phyloP scores from a whole-genome alignment of 805 yeast genomes.

The Cyberlindnera galapagoensis region DNA sequence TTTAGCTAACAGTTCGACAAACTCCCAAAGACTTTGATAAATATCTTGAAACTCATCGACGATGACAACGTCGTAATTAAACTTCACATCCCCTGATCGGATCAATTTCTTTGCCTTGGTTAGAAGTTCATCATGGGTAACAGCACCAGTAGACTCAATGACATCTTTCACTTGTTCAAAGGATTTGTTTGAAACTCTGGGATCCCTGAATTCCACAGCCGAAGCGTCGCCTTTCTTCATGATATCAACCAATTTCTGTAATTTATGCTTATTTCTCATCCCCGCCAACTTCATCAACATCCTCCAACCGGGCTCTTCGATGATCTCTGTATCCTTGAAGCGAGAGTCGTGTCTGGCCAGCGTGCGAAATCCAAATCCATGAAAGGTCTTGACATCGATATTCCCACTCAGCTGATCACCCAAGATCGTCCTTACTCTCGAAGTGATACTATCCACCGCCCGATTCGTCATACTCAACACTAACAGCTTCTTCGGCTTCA shows the following conservation, averaged over 20 bases:
- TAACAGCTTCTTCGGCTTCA: slow-evolving; percentile 48
- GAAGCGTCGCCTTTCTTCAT: background rate
- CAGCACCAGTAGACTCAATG: slow-evolving; percentile 10
- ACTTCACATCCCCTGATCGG: slow-evolving; percentile 17
- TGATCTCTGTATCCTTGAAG: slow-evolving; percentile 28
- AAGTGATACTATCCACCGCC: slow-evolving; percentile 45
- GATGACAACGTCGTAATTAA: slow-evolving; percentile 35
- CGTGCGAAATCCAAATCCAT: slow-evolving; percentile 49
- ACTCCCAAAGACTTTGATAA: slow-evolving; percentile 40
- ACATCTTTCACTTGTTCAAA: slow-evolving; percentile 6
- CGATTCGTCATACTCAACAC: slow-evolving; percentile 65
- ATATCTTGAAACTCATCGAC: slow-evolving; percentile 77
- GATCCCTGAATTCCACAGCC: background rate
- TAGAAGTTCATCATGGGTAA: slow-evolving; percentile 20
- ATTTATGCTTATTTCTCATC: slow-evolving; percentile 7
- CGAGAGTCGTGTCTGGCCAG: slow-evolving; percentile 30
- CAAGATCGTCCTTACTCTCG: slow-evolving; percentile 26
- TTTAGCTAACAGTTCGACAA: slow-evolving; percentile 33
- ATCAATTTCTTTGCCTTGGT: slow-evolving; percentile 28
- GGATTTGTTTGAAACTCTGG: background rate
- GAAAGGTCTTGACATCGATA: slow-evolving; percentile 48
- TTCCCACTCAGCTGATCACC: slow-evolving; percentile 32
- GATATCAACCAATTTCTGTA: slow-evolving; percentile 3
- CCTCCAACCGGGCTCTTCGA: slow-evolving; percentile 54
- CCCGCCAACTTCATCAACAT: slow-evolving; percentile 19